These are phyloP conservation scores for Pythium chondricola DNA, from an alignment of 352 stramenopile genomes.

Conservation along the genomic window DNA sequence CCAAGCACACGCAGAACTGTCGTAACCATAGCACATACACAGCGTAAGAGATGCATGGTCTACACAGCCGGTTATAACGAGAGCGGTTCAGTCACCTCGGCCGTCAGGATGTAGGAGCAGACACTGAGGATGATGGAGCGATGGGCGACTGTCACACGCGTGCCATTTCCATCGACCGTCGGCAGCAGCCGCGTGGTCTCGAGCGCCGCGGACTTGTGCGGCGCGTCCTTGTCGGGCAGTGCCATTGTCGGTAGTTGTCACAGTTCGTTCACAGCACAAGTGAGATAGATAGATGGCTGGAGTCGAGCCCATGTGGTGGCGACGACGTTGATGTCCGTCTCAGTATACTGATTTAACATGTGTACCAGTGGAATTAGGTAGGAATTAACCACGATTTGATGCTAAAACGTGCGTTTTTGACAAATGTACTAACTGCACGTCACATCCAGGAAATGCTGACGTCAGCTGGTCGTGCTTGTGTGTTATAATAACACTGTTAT, in stretches of 20 bases:
- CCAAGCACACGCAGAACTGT: conserved; percentile 81
- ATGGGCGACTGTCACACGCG: conserved; percentile 8
- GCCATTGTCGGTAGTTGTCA: no score
- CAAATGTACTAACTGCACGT: no score
- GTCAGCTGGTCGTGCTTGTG: no score
- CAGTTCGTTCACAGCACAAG: no score
- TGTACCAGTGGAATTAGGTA: neutral
- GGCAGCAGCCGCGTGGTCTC: conserved; percentile 17
- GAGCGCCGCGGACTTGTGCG: neutral
- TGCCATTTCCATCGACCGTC: neutral
- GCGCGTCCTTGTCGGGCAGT: no score
- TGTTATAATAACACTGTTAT: no score
- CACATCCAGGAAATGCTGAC: neutral
- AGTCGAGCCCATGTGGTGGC: no score
- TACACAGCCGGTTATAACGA: conserved; percentile 11
- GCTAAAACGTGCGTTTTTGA: no score
- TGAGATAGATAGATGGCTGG: no score
- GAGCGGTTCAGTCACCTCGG: conserved; percentile 33
- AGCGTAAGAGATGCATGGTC: no score
- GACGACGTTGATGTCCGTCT: neutral
- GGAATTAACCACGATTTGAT: neutral
- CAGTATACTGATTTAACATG: conserved; percentile 2
- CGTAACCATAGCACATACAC: no score
- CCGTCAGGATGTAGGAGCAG: conserved; percentile 86
- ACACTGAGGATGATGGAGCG: conserved; percentile 81